Evolutionary conservation across 164 flowering plant genomes (phyloP), one percentile per base, ranked within the genome.

Genomic region (Vitis cinerea): DNA sequence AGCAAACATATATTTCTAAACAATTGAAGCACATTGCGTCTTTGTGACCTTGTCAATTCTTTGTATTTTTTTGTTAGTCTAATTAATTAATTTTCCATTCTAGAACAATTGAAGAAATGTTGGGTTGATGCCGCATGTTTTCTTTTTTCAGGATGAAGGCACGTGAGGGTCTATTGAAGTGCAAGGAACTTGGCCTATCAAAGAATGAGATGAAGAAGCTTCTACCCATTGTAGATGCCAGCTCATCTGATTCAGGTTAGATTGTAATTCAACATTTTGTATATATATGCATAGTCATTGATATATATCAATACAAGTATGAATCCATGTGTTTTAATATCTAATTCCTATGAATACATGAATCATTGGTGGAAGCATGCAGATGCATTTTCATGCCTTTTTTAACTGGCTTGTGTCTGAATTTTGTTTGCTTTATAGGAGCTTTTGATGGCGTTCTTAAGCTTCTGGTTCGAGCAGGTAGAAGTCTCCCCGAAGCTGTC

Each of bases 371-470:
- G 64, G 64, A 2, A 17, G 66, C 66, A 50, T 27, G 61, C 19
- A 50, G 23, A 15, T 59, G 30, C 27, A 9, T 50, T 47, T 19
- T 60, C 48, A 30, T 27, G 3, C 17, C 70, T 53, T 68, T 10
- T 30, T 58, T 31, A 31, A 31, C 37, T 31, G 37, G 37, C 6
- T 31, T 31, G 37, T 31, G 37, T 31, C 37, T 31, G 37, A 31
- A 31, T 31, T 31, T 31, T 31, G 37, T 31, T 31, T 31, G 37
- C 11, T 7, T 64, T 81, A 8, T 71, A 96, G 99, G 99, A 48
- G 90, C 98, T 78, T 93, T 96, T 85, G 99, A 96, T 81, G 98
- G 99, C 66, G 97, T 92, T 56, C 94, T 96, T 64, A 98, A 96
- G 83, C 94, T 96, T 72, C 81, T 96, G 67, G 83, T 92, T 78